These are phyloP conservation scores for Phoma herbarum DNA, from an alignment of 2,329 filamentous ascomycete genomes.

Conservation along the genomic window DNA sequence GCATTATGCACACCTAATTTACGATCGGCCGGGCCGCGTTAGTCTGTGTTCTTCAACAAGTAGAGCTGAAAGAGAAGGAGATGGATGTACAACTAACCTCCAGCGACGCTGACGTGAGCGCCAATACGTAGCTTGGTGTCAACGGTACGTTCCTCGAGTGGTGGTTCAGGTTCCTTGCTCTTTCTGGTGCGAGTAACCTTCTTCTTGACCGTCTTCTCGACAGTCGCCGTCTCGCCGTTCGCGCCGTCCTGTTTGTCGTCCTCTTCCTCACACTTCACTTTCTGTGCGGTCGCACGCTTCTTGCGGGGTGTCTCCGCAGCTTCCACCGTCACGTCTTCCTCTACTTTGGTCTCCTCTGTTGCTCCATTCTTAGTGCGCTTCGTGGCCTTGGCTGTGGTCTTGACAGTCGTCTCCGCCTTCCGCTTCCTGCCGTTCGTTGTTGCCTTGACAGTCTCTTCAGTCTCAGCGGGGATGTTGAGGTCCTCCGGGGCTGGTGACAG, in stretches of 20 bases:
- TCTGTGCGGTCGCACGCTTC: conserved; percentile 28
- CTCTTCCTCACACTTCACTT: conserved; percentile 31
- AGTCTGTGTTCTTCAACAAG: conserved; percentile 19
- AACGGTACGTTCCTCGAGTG: conserved; percentile 73
- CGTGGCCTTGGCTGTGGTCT: conserved; percentile 16
- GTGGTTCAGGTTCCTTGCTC: conserved; percentile 54
- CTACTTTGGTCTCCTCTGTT: conserved; percentile 9
- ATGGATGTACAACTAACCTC: conserved; percentile 65
- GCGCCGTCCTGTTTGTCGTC: conserved; percentile 21
- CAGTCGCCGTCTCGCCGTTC: conserved; percentile 10
- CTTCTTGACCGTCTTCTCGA: conserved; percentile 19
- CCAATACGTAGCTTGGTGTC: conserved; percentile 85
- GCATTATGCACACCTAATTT: conserved; percentile 84
- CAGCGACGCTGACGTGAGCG: conserved; percentile 89
- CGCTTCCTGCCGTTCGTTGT: conserved; percentile 35
- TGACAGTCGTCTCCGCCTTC: conserved; percentile 36
- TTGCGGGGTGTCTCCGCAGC: conserved; percentile 21
- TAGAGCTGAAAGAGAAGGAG: background rate
- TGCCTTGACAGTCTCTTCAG: conserved; percentile 16
- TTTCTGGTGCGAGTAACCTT: conserved; percentile 23
- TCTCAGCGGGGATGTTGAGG: conserved; percentile 11
- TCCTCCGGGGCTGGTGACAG: conserved; percentile 36
- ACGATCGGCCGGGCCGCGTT: conserved; percentile 28
- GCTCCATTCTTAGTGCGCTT: conserved; percentile 29
- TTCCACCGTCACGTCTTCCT: conserved; percentile 9